Evolutionary conservation across 306 rosid species (phyloP), one percentile per base, ranked within the genome.

Genomic region (Echinosophora koreensis): DNA sequence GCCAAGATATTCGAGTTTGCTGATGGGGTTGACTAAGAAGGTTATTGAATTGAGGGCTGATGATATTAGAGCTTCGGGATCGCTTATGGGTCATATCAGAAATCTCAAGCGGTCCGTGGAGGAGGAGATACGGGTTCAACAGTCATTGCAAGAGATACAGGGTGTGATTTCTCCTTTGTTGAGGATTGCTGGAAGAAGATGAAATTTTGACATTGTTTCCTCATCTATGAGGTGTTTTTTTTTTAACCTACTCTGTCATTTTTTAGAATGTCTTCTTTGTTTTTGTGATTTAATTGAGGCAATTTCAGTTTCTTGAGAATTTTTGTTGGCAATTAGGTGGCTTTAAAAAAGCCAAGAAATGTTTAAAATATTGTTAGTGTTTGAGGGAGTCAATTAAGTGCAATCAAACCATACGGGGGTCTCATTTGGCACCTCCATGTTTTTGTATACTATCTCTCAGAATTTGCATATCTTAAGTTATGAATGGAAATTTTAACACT

Each of bases 121-220:
- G 1, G 97, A 91, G 77, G 97, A 95, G 90, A 87, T 90, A 10
- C 83, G 84, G 62, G 77, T 89, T 82, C 99, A 92, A 65, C 87
- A 79, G 17, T 78, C 89, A 3, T 79, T 95, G 89, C 92, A 79
- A 54, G 94, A 92, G 88, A 89, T 95, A 64, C 96, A 88, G 74
- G 97, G 99, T 76, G 85, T 92, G 51, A 86, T 95, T 30, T 89
- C 97, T 63, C 99, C 97, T 52, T 66, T 95, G 74, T 57, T 95
- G 74, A 90, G 87, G 83, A 86, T 91, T 70, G 93, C 96, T 32
- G 97, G 89, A 68, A 89, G 91, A 77, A 83, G 93, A 86, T 92
- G 88, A 86, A 77, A n/a, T 64, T 74, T 55, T 41, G 73, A 46
- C 28, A 64, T 70, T 67, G 6, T 42, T 9, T 5, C 8, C 1